Evolutionary conservation across 2,329 filamentous ascomycete species (phyloP).

Genomic region (Alternaria gansuensis): DNA sequence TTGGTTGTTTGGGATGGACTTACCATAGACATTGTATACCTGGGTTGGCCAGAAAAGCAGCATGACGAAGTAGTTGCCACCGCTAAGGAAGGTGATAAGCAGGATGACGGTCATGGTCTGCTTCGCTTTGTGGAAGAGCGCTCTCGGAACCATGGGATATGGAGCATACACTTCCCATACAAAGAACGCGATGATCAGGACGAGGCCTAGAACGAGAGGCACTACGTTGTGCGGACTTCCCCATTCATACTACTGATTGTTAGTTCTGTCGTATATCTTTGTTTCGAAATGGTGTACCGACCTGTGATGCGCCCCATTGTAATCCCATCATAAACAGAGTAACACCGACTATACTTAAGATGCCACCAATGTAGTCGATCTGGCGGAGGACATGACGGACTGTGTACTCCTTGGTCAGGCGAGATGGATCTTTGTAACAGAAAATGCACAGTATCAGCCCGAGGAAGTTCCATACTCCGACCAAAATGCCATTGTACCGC

Average conservation of each 20-base stretch:
- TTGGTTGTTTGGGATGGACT: not conserved
- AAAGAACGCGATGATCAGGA: conserved; percentile 60
- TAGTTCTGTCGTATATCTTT: conserved; percentile 39
- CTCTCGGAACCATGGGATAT: conserved; percentile 57
- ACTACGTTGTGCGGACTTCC: conserved; percentile 63
- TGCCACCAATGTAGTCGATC: conserved; percentile 46
- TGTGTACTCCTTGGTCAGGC: conserved; percentile 53
- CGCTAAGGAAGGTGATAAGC: conserved; percentile 48
- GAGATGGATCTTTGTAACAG: conserved; percentile 54
- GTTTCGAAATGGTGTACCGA: conserved; percentile 18
- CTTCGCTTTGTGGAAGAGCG: conserved; percentile 43
- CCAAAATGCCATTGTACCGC: conserved; percentile 65
- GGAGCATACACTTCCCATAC: conserved; percentile 58
- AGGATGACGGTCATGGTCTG: conserved; percentile 46
- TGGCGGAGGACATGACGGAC: conserved; percentile 38
- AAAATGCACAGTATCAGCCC: conserved; percentile 62
- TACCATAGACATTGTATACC: conserved; percentile 48
- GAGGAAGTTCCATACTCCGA: conserved; percentile 62
- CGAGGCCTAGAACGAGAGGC: conserved; percentile 63
- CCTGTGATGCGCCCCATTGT: conserved; percentile 51
- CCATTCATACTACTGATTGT: conserved; percentile 65
- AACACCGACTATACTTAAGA: conserved; percentile 44
- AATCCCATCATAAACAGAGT: conserved; percentile 52
- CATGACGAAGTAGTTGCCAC: conserved; percentile 48
- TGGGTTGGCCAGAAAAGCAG: conserved; percentile 51